Evolutionary conservation across 208 protist genomes (phyloP).

Genomic region (Acanthamoeba royreba): DNA sequence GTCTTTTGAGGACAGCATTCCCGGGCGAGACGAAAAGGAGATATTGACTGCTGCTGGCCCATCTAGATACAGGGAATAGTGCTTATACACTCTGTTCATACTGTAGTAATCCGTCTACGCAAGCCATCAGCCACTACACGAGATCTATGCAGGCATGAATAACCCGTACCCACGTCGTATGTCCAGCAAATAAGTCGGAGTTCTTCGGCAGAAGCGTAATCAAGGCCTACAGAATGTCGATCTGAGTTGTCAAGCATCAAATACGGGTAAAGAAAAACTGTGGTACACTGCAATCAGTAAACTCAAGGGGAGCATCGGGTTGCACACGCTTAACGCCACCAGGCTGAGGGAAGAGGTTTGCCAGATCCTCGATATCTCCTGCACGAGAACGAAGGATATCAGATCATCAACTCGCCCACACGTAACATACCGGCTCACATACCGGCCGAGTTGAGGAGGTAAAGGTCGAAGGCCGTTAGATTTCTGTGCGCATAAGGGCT

Average conservation of each 20-base stretch:
- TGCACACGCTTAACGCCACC: background rate
- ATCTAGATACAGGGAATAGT: slow-evolving; percentile 58
- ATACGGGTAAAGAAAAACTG: background rate
- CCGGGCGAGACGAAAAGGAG: slow-evolving; percentile 85
- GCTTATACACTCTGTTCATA: slow-evolving; percentile 79
- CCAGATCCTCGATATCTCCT: background rate
- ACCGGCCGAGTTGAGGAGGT: background rate
- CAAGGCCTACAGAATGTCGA: background rate
- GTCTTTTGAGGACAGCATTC: slow-evolving; percentile 81
- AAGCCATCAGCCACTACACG: background rate
- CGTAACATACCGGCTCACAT: background rate
- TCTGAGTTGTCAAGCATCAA: background rate
- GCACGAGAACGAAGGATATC: background rate
- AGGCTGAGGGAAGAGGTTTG: background rate
- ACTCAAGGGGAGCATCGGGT: background rate
- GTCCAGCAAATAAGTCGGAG: background rate
- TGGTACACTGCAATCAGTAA: background rate
- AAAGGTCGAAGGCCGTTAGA: background rate
- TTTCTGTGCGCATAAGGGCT: background rate
- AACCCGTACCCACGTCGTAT: slow-evolving; percentile 52
- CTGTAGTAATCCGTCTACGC: slow-evolving; percentile 49
- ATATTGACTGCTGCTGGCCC: background rate
- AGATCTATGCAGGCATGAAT: background rate
- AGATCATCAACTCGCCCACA: background rate
- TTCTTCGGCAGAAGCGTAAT: background rate